Evolutionary conservation across 371 early-diverging fungal genomes (phyloP).

Genomic region (Phascolomyces articulosus): DNA sequence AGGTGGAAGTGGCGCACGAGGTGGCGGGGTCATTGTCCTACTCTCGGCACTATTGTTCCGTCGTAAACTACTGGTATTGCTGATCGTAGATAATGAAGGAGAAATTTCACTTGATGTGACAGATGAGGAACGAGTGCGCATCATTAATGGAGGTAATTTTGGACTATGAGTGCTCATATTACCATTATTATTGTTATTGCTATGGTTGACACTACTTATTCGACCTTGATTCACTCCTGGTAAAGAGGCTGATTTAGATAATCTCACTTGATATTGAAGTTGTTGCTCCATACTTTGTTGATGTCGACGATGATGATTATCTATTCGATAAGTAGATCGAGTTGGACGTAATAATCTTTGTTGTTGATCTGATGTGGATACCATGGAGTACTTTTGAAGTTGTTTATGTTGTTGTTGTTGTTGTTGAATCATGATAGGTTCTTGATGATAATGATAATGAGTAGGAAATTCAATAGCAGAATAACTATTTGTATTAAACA

Average conservation of each 20-base stretch:
- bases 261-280: not conserved
- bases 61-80: constrained; percentile 4
- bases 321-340: not conserved
- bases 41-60: constrained; percentile 13
- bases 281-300: not conserved
- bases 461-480: constrained; percentile 8
- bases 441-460: not conserved
- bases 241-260: not conserved
- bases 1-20: constrained; percentile 13
- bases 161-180: too few relatives aligned
- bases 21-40: constrained; percentile 5
- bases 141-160: constrained; percentile 8
- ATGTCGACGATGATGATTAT: not conserved
- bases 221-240: not conserved
- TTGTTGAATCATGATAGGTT: not conserved
- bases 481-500: not conserved
- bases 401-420: not conserved
- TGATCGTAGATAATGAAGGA: constrained; percentile 2
- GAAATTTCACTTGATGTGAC: constrained; percentile 11
- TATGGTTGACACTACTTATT: not conserved
- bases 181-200: too few relatives aligned
- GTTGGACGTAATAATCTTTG: not conserved
- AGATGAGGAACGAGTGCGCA: constrained; percentile 17
- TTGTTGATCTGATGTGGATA: too few relatives aligned
- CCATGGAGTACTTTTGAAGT: too few relatives aligned